Base-by-base conservation (phyloP, 139 green algal genomes). In the Desmodesmus armatus region DNA sequence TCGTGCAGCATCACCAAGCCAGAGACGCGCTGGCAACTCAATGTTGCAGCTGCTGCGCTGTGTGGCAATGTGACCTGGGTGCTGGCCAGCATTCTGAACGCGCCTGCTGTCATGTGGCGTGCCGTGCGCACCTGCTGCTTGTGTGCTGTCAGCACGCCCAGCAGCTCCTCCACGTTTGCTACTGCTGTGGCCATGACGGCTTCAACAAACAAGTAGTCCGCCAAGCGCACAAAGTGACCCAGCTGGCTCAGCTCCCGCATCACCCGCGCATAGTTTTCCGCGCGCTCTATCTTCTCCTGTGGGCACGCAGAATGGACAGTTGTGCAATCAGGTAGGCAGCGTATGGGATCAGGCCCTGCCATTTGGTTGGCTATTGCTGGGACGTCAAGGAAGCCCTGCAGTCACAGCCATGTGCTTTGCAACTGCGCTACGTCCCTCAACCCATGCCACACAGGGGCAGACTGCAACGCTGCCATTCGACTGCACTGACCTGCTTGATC, bases 181-280 rank as follows among this genome's bases (percentile, higher is more conserved):
- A 84, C 41, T 62, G 79, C 79, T 43, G 41, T 49, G 15, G 43
- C 65, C 67, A 72, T 73, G 9, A 86, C 81, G n/a, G 87, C 90
- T 69, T 94, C 92, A 25, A 94, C 90, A 69, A 95, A 90, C 86
- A 97, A 89, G 90, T 93, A 93, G 87, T 97, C 94, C 9, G 90
- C 87, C 43, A 97, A 87, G 29, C 94, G 91, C 31, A 97, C 89
- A 82, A 97, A 95, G n/a, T 85, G 66, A 25, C 92, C 91, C 69
- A 97, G 91, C 88, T 94, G 91, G 2, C 87, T 86, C 33, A 94
- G 88, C 76, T 97, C 94, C 49, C 91, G 72, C 92, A 96, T 94
- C 9, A 95, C 91, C 23, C 91, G 89, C 21, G 81, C 76, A 76
- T 93, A 96, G 55, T 92, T 95, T 43, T 86, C 79, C n/a, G 91